Evolutionary conservation across 2,329 filamentous ascomycete species (phyloP).

Genomic region (Chaetoscypha palmicola): DNA sequence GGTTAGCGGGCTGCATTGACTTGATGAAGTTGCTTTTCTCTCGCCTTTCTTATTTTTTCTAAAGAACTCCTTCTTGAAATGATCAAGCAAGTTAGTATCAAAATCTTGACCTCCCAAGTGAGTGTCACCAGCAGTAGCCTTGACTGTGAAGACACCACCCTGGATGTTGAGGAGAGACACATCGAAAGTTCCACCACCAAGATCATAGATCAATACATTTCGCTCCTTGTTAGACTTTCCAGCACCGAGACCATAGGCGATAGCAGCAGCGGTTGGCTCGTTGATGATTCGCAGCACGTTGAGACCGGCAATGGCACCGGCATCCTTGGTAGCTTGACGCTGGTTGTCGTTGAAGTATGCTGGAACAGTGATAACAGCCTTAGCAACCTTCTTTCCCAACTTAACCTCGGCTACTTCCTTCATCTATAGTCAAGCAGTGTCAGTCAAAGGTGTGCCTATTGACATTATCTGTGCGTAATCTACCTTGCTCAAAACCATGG

Average conservation of each 20-base stretch:
- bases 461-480: slow-evolving; percentile 16
- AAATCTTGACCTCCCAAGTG: slow-evolving; percentile 95
- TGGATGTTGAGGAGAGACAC: slow-evolving; percentile 98
- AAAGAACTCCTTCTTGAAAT: slow-evolving; percentile 94
- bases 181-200: slow-evolving; percentile 99
- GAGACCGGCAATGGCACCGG: slow-evolving; percentile 91
- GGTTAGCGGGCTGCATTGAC: too few relatives aligned
- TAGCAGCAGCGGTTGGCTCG: slow-evolving; percentile 96
- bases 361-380: slow-evolving; percentile 97
- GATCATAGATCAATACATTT: slow-evolving; percentile 99
- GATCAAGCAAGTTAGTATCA: slow-evolving; percentile 88
- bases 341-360: slow-evolving; percentile 99
- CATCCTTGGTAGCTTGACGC: slow-evolving; percentile 98
- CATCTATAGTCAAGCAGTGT: slow-evolving; percentile 56
- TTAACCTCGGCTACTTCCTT: slow-evolving; percentile 98
- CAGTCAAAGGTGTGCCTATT: slow-evolving; percentile 1
- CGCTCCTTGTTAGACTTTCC: slow-evolving; percentile 97
- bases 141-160: slow-evolving; percentile 98
- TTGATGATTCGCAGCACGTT: slow-evolving; percentile 99
- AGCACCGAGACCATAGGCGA: slow-evolving; percentile 93
- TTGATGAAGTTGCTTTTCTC: too few relatives aligned
- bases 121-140: slow-evolving; percentile 96
- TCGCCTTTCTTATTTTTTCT: slow-evolving; percentile 73
- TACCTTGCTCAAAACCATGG: slow-evolving; percentile 98
- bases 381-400: slow-evolving; percentile 97